Evolutionary conservation across 805 yeast species (phyloP), one percentile per base, ranked within the genome.

Genomic region (Yamadazyma akitaensis): DNA sequence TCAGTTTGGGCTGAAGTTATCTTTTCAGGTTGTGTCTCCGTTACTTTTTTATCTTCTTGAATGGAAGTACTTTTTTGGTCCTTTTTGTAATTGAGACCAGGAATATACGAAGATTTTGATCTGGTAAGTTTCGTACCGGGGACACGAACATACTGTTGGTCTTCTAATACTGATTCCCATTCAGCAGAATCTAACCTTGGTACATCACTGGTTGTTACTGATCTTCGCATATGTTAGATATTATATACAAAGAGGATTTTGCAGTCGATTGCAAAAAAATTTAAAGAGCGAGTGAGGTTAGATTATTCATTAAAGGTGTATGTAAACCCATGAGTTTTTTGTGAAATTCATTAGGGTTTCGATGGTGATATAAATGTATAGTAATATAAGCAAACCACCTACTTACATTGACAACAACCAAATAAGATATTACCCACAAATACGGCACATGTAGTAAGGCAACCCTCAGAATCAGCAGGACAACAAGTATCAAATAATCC

Each of bases 381-480:
- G 18, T n/a, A 36, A 36, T 17, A 36, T 17, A 21, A n/a, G 13
- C 10, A 36, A 18, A 17, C 12, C 9, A 5, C 16, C 26, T 50
- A 50, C 48, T 47, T 44, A 44, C 71, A 66, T 57, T 63, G 66
- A 54, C 70, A 62, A 46, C 67, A 62, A 2, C 64, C 51, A 36
- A 70, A 59, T 17, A 67, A 53, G 16, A 70, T 48, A 48, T 65
- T 67, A 24, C 75, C 76, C 40, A 65, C 53, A 57, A 70, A 66
- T 1, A 64, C 56, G 9, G 73, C 73, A 25, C 61, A 47, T 18
- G 67, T 52, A 37, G 68, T 62, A 42, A 70, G 46, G 49, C 65
- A 71, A 9, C 77, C 76, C 43, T 70, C 75, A 3, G 72, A 72
- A 14, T 57, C 57, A 35, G 63, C 49, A n/a, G 77, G 77, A 51